Conservation (phyloP, 352 stramenopile species). For the Phytopythium mirpurense region DNA sequence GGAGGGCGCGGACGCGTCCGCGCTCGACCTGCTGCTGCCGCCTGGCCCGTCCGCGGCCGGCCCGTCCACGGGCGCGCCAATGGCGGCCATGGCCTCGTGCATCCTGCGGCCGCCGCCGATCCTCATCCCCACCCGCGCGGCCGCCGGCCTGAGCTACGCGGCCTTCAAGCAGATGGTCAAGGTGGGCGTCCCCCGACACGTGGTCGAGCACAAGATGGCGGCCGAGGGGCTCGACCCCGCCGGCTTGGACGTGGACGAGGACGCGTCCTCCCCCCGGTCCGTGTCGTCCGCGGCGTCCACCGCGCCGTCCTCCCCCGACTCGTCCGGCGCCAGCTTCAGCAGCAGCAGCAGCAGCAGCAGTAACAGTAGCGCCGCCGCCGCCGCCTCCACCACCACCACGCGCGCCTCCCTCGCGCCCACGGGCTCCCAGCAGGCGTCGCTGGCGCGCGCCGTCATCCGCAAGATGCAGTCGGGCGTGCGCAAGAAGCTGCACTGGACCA, state of each 20-base stretch:
- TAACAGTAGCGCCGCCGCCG: too few relatives aligned
- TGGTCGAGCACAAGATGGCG: slow-evolving; percentile 63
- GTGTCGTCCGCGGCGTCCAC: slow-evolving; percentile 25
- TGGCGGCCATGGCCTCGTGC: slow-evolving; percentile 15
- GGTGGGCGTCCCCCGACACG: slow-evolving; percentile 43
- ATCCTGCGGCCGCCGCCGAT: slow-evolving; percentile 23
- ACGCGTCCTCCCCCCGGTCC: slow-evolving; percentile 32
- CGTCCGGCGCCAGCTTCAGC: background rate
- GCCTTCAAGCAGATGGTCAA: slow-evolving; percentile 71
- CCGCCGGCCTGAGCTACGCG: slow-evolving; percentile 25
- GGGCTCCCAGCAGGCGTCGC: slow-evolving; percentile 8
- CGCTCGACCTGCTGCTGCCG: slow-evolving; percentile 49
- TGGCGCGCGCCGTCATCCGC: slow-evolving; percentile 20
- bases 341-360: too few relatives aligned
- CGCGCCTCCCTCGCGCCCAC: slow-evolving; percentile 2
- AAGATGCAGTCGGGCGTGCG: slow-evolving; percentile 55
- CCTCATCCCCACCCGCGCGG: slow-evolving; percentile 14
- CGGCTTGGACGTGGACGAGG: too few relatives aligned
- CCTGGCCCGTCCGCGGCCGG: background rate
- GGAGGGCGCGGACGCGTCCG: slow-evolving; percentile 45
- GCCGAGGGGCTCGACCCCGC: slow-evolving; percentile 41
- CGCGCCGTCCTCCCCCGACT: slow-evolving; percentile 24
- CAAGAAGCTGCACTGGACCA: slow-evolving; percentile 77
- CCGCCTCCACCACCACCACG: background rate
- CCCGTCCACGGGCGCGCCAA: background rate